Conservation (phyloP, 768 basidiomycete species). For the Russula griseocarnosa region DNA sequence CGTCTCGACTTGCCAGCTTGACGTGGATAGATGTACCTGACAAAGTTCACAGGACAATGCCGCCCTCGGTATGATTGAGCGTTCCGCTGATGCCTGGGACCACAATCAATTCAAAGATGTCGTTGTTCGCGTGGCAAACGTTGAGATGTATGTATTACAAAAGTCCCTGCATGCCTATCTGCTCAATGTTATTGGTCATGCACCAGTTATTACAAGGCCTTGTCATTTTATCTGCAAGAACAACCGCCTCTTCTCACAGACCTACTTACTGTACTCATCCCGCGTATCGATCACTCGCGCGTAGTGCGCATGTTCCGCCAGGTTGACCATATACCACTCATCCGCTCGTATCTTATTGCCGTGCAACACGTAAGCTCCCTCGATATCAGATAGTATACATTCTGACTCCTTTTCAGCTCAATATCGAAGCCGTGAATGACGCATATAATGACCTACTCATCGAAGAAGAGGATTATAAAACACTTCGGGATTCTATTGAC, state of each 20-base stretch:
- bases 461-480: constrained; percentile 98
- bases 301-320: constrained; percentile 95
- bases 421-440: constrained; percentile 95
- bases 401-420: constrained; percentile 51
- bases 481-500: constrained; percentile 94
- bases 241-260: constrained; percentile 93
- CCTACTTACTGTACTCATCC: constrained; percentile 84
- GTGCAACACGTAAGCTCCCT: constrained; percentile 75
- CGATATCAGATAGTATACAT: neutral
- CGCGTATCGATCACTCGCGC: constrained; percentile 91
- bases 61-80: constrained; percentile 97
- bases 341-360: constrained; percentile 93
- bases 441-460: constrained; percentile 98
- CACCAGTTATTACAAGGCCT: constrained; percentile 85
- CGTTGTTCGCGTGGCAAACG: constrained; percentile 91
- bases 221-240: constrained; percentile 91
- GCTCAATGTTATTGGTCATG: constrained; percentile 12
- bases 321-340: constrained; percentile 92
- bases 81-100: constrained; percentile 97
- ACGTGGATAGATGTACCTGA: neutral
- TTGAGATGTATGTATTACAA: constrained; percentile 73
- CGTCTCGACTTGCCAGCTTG: constrained; percentile 32
- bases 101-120: constrained; percentile 99
- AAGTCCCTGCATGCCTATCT: neutral
- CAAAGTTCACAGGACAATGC: constrained; percentile 73